These are phyloP conservation scores for Casuarina glauca DNA, from an alignment of 306 rosid species.

Conservation along the genomic window DNA sequence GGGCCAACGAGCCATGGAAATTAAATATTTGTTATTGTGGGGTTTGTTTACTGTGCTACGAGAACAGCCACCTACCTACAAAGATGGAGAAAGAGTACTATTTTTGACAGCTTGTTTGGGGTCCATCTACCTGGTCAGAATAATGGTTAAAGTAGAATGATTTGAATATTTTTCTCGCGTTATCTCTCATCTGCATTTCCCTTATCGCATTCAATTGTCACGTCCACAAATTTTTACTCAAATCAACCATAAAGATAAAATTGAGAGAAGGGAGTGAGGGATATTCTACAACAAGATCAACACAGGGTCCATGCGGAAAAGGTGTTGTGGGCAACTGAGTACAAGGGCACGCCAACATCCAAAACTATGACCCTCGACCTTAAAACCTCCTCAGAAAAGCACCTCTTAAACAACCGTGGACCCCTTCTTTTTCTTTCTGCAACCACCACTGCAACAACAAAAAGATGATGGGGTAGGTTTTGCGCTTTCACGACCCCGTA, in stretches of 20 bases:
- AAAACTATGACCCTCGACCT: conserved; percentile 78
- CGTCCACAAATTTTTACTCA: too few relatives aligned
- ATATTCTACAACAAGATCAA: not conserved
- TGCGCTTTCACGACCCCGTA: conserved; percentile 35
- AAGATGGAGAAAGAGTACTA: conserved; percentile 32
- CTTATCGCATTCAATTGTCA: too few relatives aligned
- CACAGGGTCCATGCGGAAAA: conserved; percentile 36
- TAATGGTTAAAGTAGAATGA: too few relatives aligned
- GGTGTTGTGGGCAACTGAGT: conserved; percentile 23
- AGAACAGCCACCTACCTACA: conserved; percentile 58
- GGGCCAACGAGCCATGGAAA: conserved; percentile 28
- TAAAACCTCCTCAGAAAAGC: conserved; percentile 65
- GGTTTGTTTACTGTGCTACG: conserved; percentile 35
- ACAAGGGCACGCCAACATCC: conserved; percentile 73
- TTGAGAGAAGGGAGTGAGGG: too few relatives aligned
- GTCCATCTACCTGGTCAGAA: conserved; percentile 38
- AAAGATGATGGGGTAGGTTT: conserved; percentile 22
- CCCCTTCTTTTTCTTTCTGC: conserved; percentile 42
- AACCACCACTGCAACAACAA: conserved; percentile 63
- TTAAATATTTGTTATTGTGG: conserved; percentile 6
- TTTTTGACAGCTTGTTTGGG: conserved; percentile 35
- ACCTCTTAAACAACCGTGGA: conserved; percentile 69
- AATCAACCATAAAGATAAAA: too few relatives aligned
- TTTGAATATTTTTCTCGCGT: too few relatives aligned
- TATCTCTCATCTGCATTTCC: too few relatives aligned